Conservation (phyloP, 78 protist genomes). For the Chrysochromulina tobinii region DNA sequence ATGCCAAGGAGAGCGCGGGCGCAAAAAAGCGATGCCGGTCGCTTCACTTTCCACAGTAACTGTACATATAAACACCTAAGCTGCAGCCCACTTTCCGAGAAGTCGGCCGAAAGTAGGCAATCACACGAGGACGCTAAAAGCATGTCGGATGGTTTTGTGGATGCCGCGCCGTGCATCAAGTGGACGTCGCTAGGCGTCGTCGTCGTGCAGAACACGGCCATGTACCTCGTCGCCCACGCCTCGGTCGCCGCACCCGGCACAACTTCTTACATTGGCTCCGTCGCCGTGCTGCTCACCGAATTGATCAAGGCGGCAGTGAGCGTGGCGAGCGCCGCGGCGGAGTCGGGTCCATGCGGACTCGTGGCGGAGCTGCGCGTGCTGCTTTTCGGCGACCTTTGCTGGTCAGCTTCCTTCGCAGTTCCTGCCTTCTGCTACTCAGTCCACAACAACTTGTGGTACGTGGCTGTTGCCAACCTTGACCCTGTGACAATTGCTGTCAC, state of each 20-base stretch:
- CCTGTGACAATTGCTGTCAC: neutral
- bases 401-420: neutral
- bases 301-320: neutral
- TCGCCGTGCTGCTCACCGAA: neutral
- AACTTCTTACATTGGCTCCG: neutral
- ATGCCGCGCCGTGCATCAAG: no score
- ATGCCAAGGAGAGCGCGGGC: no score
- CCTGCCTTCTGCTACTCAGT: neutral
- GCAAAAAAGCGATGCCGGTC: no score
- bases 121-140: no score
- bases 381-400: neutral
- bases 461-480: neutral
- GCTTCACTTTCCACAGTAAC: no score
- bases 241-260: neutral
- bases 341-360: no score
- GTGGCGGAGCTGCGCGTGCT: neutral
- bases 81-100: no score
- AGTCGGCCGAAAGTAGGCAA: no score
- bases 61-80: no score
- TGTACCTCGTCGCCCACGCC: neutral
- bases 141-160: no score
- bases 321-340: no score
- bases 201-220: neutral
- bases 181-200: neutral
- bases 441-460: conserved; percentile 1